A percentile compares a stretch with the other conserved stretches of the same genome.
Conservation (phyloP, 176 grass and related monocot species). For the Carex pumila region DNA sequence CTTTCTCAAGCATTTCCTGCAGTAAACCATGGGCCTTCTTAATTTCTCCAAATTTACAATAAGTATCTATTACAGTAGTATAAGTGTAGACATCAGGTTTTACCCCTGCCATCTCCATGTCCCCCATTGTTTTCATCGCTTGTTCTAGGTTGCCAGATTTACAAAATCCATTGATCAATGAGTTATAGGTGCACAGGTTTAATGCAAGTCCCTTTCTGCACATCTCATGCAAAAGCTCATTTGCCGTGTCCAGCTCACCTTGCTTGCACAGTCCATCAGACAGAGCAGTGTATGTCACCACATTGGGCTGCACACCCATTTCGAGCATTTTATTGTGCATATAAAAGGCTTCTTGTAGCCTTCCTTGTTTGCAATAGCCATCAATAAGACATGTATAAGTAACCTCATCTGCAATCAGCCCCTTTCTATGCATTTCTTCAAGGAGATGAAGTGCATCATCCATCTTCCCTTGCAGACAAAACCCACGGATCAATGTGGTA, state of each 20-base stretch:
- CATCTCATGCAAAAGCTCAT: constrained; percentile 93
- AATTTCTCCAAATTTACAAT: constrained; percentile 71
- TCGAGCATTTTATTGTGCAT: constrained; percentile 68
- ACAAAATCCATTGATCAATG: constrained; percentile 89
- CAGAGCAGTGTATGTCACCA: constrained; percentile 89
- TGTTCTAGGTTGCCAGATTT: constrained; percentile 76
- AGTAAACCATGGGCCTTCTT: constrained; percentile 62
- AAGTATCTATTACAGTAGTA: constrained; percentile 80
- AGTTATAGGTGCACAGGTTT: constrained; percentile 77
- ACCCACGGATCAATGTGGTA: constrained; percentile 60
- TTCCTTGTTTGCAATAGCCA: constrained; percentile 77
- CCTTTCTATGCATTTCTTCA: constrained; percentile 54
- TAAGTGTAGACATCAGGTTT: constrained; percentile 72
- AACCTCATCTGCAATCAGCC: constrained; percentile 53
- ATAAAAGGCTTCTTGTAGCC: constrained; percentile 61
- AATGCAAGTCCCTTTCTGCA: constrained; percentile 65
- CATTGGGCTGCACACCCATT: constrained; percentile 57
- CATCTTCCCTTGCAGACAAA: constrained; percentile 61
- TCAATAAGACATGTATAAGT: constrained; percentile 74
- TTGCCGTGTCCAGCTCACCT: constrained; percentile 57
- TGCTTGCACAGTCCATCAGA: constrained; percentile 88
- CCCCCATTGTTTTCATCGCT: constrained; percentile 65
- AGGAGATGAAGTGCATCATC: constrained; percentile 55
- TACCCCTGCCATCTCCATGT: constrained; percentile 66
- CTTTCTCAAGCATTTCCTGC: constrained; percentile 83